Percentiles rank a stretch among this genome's conserved stretches.
Conservation (phyloP, 2,329 filamentous ascomycete species). For the Hypoxylon sp. region DNA sequence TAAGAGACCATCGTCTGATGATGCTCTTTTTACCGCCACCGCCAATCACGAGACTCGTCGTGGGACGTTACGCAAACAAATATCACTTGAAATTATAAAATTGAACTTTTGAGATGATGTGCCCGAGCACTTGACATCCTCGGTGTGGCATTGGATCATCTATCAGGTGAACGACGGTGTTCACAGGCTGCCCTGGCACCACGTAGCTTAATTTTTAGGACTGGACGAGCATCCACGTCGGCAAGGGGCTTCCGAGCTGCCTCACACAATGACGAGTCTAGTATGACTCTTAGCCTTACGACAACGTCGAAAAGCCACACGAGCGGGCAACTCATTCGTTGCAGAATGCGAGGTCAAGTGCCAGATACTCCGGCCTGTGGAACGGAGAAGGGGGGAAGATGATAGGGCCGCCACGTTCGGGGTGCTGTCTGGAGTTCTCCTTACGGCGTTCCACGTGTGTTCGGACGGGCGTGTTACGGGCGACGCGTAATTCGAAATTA, state of each 20-base stretch:
- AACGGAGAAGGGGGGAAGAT: constrained; percentile 2
- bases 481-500: constrained; percentile 33
- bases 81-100: not conserved
- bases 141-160: constrained; percentile 5
- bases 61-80: not conserved
- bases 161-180: constrained; percentile 18
- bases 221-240: not conserved
- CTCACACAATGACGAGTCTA: constrained; percentile 17
- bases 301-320: not conserved
- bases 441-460: constrained; percentile 19
- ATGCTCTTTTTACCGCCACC: not conserved
- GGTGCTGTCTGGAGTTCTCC: constrained; percentile 8
- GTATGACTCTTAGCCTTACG: constrained; percentile 38
- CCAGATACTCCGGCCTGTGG: not conserved
- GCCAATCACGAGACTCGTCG: not conserved
- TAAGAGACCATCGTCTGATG: not conserved
- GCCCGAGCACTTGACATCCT: constrained; percentile 7
- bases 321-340: not conserved
- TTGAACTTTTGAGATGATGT: constrained; percentile 8
- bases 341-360: constrained; percentile 14
- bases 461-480: not conserved
- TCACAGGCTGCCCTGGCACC: constrained; percentile 7
- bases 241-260: constrained; percentile 12
- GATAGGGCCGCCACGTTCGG: constrained; percentile 8
- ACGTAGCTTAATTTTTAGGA: not conserved